A percentile compares a stretch with the other conserved stretches of the same genome.
These are phyloP conservation scores for Penicillium flavigenum DNA, from an alignment of 495 filamentous ascomycete species.

Conservation along the genomic window DNA sequence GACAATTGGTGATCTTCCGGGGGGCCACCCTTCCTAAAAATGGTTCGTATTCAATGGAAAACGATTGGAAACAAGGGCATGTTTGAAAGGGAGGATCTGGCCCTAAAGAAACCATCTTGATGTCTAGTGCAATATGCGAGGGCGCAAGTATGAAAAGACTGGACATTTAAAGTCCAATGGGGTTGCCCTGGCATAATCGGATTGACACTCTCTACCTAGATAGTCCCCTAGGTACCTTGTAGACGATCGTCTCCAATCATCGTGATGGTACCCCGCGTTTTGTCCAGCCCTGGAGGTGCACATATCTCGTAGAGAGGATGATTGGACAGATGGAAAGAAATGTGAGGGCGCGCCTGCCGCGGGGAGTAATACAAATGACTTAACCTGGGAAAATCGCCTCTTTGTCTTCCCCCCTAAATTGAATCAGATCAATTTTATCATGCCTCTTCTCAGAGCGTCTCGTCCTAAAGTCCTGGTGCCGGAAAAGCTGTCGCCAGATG, in stretches of 20 bases:
- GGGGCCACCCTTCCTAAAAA: no score
- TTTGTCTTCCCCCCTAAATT: background rate
- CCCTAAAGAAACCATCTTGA: no score
- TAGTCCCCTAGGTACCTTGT: background rate
- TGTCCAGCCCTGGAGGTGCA: background rate
- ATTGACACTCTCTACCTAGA: no score
- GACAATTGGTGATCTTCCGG: background rate
- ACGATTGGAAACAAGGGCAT: no score
- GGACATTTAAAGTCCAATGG: background rate
- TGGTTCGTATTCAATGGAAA: no score
- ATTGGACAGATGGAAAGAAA: background rate
- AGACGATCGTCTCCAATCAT: conserved; percentile 3
- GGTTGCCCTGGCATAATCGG: background rate
- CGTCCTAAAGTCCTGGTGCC: conserved; percentile 63
- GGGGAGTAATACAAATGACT: background rate
- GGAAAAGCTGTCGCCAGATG: conserved; percentile 72
- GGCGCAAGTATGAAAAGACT: no score
- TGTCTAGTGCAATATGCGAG: background rate
- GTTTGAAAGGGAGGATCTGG: no score
- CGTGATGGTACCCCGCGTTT: conserved; percentile 16
- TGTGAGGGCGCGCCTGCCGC: conserved; percentile 19
- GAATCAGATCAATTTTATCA: conserved; percentile 2
- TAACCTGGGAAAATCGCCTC: background rate
- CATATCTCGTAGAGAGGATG: background rate
- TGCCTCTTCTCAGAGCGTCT: conserved; percentile 21